Evolutionary conservation across 169 alveolate species (phyloP).

Genomic region (Cyclospora cayetanensis): DNA sequence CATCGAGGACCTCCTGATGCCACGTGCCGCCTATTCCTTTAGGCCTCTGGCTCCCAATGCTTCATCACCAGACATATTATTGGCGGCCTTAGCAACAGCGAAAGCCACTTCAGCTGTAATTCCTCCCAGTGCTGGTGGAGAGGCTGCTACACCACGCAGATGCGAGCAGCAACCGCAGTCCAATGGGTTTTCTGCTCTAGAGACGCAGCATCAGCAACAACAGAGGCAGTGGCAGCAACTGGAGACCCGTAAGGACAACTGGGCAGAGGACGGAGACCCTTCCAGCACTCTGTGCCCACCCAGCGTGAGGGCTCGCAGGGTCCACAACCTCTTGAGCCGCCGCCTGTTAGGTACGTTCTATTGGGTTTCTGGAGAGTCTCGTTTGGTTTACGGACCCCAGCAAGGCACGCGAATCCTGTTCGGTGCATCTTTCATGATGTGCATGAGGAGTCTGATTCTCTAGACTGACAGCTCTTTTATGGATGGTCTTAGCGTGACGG

Average conservation of each 20-base stretch:
- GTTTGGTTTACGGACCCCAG: too few species aligned
- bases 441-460: too few species aligned
- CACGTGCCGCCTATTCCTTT: conserved; percentile 13
- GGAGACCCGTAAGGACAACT: neutral
- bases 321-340: conserved; percentile 14
- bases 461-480: too few species aligned
- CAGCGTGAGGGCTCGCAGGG: conserved; percentile 26
- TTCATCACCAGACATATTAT: neutral
- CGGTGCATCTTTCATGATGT: too few species aligned
- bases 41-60: conserved; percentile 23
- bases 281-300: conserved; percentile 49
- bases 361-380: too few species aligned
- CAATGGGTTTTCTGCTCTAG: too few species aligned
- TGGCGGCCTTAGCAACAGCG: conserved; percentile 24
- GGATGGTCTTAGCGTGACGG: too few species aligned
- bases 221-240: conserved; percentile 25
- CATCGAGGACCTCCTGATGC: conserved; percentile 46
- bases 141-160: neutral
- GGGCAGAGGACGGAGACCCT: conserved; percentile 54
- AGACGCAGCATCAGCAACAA: conserved; percentile 25
- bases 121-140: neutral
- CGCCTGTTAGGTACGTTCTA: conserved; percentile 19
- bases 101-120: neutral
- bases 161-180: conserved; percentile 45
- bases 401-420: too few species aligned